phyloP scores from a whole-genome alignment of 768 basidiomycete genomes.

The Tephrocybe sp. region DNA sequence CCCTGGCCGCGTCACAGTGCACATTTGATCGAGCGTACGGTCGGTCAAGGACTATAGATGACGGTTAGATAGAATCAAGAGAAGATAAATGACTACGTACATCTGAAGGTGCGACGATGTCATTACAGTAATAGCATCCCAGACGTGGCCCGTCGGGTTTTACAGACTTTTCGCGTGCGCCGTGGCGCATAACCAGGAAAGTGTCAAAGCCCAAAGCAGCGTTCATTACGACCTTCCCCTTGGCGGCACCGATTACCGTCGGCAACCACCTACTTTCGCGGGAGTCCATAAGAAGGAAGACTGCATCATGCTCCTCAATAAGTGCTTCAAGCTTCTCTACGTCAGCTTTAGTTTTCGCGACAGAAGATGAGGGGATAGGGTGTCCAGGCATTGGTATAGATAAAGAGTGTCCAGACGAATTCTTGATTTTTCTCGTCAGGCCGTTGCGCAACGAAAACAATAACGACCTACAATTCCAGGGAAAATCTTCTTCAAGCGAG shows the following conservation, averaged over 20 bases:
- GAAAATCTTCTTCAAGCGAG: conserved; percentile 80
- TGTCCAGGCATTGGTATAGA: conserved; percentile 98
- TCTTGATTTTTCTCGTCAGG: conserved; percentile 42
- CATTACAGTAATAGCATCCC: conserved; percentile 98
- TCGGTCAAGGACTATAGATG: conserved; percentile 50
- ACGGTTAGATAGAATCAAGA: neutral
- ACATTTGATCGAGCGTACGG: conserved; percentile 97
- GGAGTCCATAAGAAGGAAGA: conserved; percentile 98
- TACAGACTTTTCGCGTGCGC: conserved; percentile 47
- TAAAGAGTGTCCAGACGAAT: conserved; percentile 74
- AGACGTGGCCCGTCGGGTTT: conserved; percentile 38
- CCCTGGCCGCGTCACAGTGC: conserved; percentile 95
- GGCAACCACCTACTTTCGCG: conserved; percentile 96
- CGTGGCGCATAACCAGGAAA: conserved; percentile 96
- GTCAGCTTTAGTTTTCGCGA: conserved; percentile 61
- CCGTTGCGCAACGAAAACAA: neutral
- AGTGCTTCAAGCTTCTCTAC: conserved; percentile 72
- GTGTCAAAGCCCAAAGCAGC: conserved; percentile 95
- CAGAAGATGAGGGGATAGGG: conserved; percentile 57
- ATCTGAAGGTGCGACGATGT: conserved; percentile 94
- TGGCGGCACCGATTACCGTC: conserved; percentile 79
- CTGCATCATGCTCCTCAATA: conserved; percentile 81
- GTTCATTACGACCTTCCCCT: conserved; percentile 93
- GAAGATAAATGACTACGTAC: conserved; percentile 38
- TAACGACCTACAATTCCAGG: conserved; percentile 77